Evolutionary conservation across 371 early-diverging fungal species (phyloP).

Genomic region (Fennellomyces sp.): DNA sequence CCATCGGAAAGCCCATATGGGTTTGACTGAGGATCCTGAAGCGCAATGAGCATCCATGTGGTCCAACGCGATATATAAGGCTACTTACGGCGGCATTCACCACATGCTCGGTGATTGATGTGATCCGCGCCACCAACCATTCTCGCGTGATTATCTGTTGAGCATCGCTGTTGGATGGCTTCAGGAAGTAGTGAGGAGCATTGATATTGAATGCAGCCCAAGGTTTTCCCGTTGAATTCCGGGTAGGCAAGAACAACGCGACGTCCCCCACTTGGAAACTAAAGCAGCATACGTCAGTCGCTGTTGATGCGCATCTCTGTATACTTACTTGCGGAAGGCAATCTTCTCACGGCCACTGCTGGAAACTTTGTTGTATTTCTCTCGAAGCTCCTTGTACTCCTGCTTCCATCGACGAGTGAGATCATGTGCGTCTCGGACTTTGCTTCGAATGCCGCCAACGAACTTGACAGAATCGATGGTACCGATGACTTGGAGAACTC

Average conservation of each 20-base stretch:
- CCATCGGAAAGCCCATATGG: conserved; percentile 69
- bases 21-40: conserved; percentile 46
- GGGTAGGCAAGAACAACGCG: conserved; percentile 75
- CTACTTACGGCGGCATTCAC: conserved; percentile 39
- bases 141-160: conserved; percentile 56
- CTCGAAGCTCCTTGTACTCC: conserved; percentile 43
- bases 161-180: conserved; percentile 44
- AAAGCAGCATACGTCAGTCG: background rate
- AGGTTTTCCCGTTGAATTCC: conserved; percentile 69
- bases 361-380: conserved; percentile 51
- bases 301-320: background rate
- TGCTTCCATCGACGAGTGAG: conserved; percentile 37
- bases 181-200: conserved; percentile 76
- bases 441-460: conserved; percentile 39
- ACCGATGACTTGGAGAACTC: conserved; percentile 32
- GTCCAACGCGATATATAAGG: background rate
- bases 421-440: conserved; percentile 50
- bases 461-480: conserved; percentile 33
- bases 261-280: conserved; percentile 75
- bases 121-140: conserved; percentile 74
- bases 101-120: conserved; percentile 54
- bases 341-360: conserved; percentile 56
- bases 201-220: conserved; percentile 87
- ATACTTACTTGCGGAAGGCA: conserved; percentile 61
- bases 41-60: background rate